Evolutionary conservation across 495 filamentous ascomycete species (phyloP).

Genomic region (Pseudomonodictys pantanalensis): DNA sequence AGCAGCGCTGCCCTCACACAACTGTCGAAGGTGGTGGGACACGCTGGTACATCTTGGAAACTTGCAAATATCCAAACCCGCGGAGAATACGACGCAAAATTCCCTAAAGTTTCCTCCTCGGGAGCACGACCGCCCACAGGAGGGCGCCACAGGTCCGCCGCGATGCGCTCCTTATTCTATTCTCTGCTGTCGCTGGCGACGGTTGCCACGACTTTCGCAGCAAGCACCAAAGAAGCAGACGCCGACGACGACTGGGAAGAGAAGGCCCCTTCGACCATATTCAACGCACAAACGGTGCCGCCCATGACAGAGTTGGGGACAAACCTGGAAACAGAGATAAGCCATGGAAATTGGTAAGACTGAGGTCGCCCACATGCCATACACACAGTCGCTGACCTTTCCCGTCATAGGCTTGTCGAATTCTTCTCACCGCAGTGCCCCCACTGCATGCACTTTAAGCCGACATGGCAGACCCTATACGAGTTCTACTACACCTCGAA

Average conservation of each 20-base stretch:
- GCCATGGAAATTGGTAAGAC: conserved; percentile 61
- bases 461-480: conserved; percentile 87
- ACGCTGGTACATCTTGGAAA: no score
- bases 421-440: conserved; percentile 72
- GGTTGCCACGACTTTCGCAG: conserved; percentile 16
- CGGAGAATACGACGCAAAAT: no score
- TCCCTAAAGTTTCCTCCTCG: not conserved
- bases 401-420: conserved; percentile 62
- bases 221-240: conserved; percentile 2
- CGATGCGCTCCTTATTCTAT: conserved; percentile 30
- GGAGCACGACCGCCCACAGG: not conserved
- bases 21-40: no score
- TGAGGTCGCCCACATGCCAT: conserved; percentile 24
- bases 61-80: no score
- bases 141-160: conserved; percentile 1
- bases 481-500: conserved; percentile 97
- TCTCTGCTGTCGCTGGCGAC: conserved; percentile 32
- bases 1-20: conserved; percentile 1
- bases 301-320: conserved; percentile 63
- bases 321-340: conserved; percentile 55
- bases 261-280: conserved; percentile 51
- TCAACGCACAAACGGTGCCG: conserved; percentile 79
- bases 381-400: not conserved
- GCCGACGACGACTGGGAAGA: conserved; percentile 20
- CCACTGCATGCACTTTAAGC: conserved; percentile 78